Conservation (phyloP, 306 rosid species). For the Medicago arabica region DNA sequence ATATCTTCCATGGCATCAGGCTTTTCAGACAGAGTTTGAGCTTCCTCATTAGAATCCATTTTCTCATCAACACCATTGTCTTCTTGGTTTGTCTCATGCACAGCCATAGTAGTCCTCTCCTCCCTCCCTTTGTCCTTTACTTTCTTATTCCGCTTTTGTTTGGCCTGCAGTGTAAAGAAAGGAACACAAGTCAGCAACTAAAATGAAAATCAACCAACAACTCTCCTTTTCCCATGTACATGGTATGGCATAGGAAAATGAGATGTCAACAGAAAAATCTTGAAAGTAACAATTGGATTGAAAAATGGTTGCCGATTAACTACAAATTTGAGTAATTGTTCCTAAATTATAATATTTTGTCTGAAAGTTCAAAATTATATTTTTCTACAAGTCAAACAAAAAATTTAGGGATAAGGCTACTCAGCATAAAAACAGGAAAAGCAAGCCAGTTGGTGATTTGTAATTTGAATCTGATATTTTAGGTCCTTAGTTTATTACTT, state of each 20-base stretch:
- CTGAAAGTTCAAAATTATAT: slow-evolving; percentile 22
- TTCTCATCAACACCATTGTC: slow-evolving; percentile 62
- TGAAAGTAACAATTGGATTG: slow-evolving; percentile 5
- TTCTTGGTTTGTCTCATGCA: slow-evolving; percentile 54
- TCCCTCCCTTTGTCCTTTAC: slow-evolving; percentile 88
- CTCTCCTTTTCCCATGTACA: slow-evolving; percentile 28
- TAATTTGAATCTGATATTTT: no score
- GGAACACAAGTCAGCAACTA: slow-evolving; percentile 34
- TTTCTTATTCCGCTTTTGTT: slow-evolving; percentile 89
- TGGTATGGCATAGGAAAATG: slow-evolving; percentile 17
- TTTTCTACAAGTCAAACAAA: no score
- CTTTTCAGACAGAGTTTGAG: slow-evolving; percentile 62
- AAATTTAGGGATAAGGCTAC: no score
- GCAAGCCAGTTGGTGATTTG: no score
- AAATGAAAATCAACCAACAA: slow-evolving; percentile 26
- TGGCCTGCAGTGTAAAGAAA: slow-evolving; percentile 63
- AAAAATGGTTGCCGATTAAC: slow-evolving; percentile 12
- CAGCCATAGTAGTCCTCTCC: slow-evolving; percentile 55
- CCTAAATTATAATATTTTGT: slow-evolving; percentile 6
- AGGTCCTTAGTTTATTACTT: no score
- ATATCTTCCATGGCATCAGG: slow-evolving; percentile 69
- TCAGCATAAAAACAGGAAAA: no score
- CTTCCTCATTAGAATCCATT: slow-evolving; percentile 65
- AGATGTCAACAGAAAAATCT: slow-evolving; percentile 35
- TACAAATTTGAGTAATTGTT: neutral